Evolutionary conservation across 345 rosid species (phyloP), one percentile per base, ranked within the genome.

Genomic region (Eucalyptus regnans): DNA sequence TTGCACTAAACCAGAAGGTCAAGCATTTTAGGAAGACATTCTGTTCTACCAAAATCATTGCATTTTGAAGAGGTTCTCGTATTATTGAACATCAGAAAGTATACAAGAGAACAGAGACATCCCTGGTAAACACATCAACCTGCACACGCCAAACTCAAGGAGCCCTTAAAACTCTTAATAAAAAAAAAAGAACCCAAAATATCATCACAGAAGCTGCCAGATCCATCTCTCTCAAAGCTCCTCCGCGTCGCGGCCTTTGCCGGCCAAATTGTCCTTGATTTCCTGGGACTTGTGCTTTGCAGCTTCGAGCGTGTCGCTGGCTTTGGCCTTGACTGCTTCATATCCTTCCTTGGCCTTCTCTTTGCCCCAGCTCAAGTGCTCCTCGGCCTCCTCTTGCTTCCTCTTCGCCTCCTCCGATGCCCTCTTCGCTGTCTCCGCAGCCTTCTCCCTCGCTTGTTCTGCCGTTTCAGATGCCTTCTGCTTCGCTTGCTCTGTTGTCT

Each of bases 341-440:
- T 68, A 88, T 4, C 92, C 93, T 37, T 90, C 90, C 50, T 71
- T 90, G 54, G 93, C 92, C 41, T 90, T 93, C 90, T 88, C 92
- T 46, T 91, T 88, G 9, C 92, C 93, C 93, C 93, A 93, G 25
- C 84, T 86, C 64, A 88, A 12, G 4, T 87, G 84, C 89, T 92
- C 92, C 76, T 83, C 92, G 3, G 88, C 49, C 60, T 89, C 88
- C 13, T 14, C 90, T 50, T 88, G 89, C 86, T 88, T 87, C 81
- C 52, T 87, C 87, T 86, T 51, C 15, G 54, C 86, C 37, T 89
- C 88, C 46, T 89, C 89, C 15, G 50, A 54, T 1, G 93, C 91
- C 9, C 89, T 90, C 71, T 76, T 86, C 2, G 54, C 89, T 11
- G 64, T 44, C 33, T 88, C 89, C 18, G 68, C 3, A 7, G 92